Conservation (phyloP, 1,139 yeast species). For the Wickerhamomyces sp. region DNA sequence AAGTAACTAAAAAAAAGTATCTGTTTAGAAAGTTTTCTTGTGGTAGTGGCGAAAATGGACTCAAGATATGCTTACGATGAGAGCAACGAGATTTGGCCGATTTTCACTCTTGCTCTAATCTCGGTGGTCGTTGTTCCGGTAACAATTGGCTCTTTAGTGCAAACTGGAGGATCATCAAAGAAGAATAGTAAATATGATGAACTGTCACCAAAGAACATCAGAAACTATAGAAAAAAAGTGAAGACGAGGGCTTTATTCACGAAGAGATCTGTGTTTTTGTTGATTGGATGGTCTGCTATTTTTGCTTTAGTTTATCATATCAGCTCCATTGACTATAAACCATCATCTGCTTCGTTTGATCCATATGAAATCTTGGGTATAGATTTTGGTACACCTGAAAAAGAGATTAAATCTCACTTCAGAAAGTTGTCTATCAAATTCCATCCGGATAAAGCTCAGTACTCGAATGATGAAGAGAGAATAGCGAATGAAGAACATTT, state of each 20-base stretch:
- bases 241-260: constrained; percentile 39
- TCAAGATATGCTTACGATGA: constrained; percentile 65
- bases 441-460: constrained; percentile 89
- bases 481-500: constrained; percentile 66
- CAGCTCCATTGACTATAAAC: constrained; percentile 34
- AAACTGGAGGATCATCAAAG: neutral
- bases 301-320: constrained; percentile 48
- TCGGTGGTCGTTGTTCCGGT: constrained; percentile 62
- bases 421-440: constrained; percentile 80
- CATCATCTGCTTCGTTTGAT: constrained; percentile 60
- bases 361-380: constrained; percentile 87
- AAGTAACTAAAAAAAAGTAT: neutral
- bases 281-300: constrained; percentile 67
- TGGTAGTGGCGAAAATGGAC: constrained; percentile 24
- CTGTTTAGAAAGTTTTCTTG: too few relatives aligned
- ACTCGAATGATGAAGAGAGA: constrained; percentile 56
- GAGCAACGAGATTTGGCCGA: constrained; percentile 91
- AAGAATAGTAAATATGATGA: neutral
- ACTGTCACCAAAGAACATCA: constrained; percentile 25
- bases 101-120: constrained; percentile 70
- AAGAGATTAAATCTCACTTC: constrained; percentile 76
- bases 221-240: constrained; percentile 32
- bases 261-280: constrained; percentile 41
- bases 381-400: constrained; percentile 63
- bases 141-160: constrained; percentile 34